These are phyloP conservation scores for Pyrrhoderma lamaoense DNA, from an alignment of 1,284 basidiomycete species.

Conservation along the genomic window DNA sequence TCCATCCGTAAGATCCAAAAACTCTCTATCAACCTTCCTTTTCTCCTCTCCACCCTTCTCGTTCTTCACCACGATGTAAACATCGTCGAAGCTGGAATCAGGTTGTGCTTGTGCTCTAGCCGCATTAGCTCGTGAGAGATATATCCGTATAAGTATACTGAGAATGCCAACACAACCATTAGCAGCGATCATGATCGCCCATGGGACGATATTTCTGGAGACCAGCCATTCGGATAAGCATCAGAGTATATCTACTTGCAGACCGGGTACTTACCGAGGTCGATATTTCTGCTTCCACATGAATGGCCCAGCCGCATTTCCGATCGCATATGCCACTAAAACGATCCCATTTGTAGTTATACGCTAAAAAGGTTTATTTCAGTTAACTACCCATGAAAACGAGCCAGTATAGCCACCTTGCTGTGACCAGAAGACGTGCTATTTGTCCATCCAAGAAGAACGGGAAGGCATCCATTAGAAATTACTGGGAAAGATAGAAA, in stretches of 20 bases:
- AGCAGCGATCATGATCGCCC: slow-evolving; percentile 22
- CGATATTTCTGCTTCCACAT: slow-evolving; percentile 25
- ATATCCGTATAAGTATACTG: slow-evolving; percentile 21
- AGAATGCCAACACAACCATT: slow-evolving; percentile 20
- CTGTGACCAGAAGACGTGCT: slow-evolving; percentile 27
- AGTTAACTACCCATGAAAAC: background rate
- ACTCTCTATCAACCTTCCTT: slow-evolving; percentile 29
- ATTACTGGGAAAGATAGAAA: slow-evolving; percentile 21
- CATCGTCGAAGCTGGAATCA: slow-evolving; percentile 19
- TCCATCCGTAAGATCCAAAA: slow-evolving; percentile 62
- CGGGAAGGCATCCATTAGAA: slow-evolving; percentile 27
- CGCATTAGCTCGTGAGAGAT: slow-evolving; percentile 24
- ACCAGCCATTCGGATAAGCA: background rate
- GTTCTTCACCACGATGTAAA: slow-evolving; percentile 22
- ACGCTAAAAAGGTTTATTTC: slow-evolving; percentile 14
- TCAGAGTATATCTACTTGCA: background rate
- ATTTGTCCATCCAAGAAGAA: slow-evolving; percentile 27
- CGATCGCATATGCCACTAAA: slow-evolving; percentile 26
- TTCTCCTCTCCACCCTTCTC: slow-evolving; percentile 21
- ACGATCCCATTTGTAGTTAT: slow-evolving; percentile 27
- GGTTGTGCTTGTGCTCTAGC: slow-evolving; percentile 20
- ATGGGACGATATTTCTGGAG: slow-evolving; percentile 22
- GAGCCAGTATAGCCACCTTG: slow-evolving; percentile 22
- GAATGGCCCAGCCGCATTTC: slow-evolving; percentile 26
- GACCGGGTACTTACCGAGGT: slow-evolving; percentile 23